These are phyloP conservation scores for Kluyveromyces starmeri DNA, from an alignment of 805 yeast genomes.

Conservation along the genomic window DNA sequence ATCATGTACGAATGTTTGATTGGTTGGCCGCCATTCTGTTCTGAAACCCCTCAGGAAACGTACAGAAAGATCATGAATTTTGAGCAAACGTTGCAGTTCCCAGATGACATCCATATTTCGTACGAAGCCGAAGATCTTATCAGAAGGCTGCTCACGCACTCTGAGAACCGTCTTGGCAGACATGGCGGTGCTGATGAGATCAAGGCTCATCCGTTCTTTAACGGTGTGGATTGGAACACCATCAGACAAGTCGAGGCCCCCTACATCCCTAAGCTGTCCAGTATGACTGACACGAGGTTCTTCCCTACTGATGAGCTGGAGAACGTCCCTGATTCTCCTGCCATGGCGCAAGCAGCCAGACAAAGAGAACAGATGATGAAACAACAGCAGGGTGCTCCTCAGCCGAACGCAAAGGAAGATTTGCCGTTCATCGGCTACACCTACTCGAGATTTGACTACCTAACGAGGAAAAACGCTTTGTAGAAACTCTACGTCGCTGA, in stretches of 20 bases:
- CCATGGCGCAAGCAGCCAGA: slow-evolving; percentile 55
- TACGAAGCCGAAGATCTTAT: slow-evolving; percentile 86
- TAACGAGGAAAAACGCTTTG: slow-evolving; percentile 61
- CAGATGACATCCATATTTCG: slow-evolving; percentile 84
- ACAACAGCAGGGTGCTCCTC: slow-evolving; percentile 29
- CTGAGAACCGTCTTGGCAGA: slow-evolving; percentile 77
- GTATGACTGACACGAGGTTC: slow-evolving; percentile 92
- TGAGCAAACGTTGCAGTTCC: slow-evolving; percentile 80
- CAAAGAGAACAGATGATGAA: slow-evolving; percentile 47
- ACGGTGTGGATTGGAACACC: slow-evolving; percentile 93
- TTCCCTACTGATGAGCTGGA: slow-evolving; percentile 97
- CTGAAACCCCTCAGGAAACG: slow-evolving; percentile 91
- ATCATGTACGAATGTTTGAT: slow-evolving; percentile 93
- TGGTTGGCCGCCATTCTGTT: slow-evolving; percentile 97
- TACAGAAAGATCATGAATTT: slow-evolving; percentile 85
- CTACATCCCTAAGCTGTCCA: slow-evolving; percentile 81
- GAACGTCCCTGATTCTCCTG: slow-evolving; percentile 87
- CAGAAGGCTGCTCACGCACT: slow-evolving; percentile 61
- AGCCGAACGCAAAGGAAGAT: slow-evolving; percentile 60
- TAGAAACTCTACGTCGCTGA: too few relatives aligned
- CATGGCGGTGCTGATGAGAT: slow-evolving; percentile 89
- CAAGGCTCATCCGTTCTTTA: slow-evolving; percentile 82
- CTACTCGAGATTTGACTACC: slow-evolving; percentile 85
- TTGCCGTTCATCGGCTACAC: slow-evolving; percentile 97
- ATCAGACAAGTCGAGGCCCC: slow-evolving; percentile 88